Percentiles rank a stretch among this genome's conserved stretches.
Evolutionary conservation across 352 stramenopile genomes (phyloP).

Genomic region (Pilasporangium apinafurcum): DNA sequence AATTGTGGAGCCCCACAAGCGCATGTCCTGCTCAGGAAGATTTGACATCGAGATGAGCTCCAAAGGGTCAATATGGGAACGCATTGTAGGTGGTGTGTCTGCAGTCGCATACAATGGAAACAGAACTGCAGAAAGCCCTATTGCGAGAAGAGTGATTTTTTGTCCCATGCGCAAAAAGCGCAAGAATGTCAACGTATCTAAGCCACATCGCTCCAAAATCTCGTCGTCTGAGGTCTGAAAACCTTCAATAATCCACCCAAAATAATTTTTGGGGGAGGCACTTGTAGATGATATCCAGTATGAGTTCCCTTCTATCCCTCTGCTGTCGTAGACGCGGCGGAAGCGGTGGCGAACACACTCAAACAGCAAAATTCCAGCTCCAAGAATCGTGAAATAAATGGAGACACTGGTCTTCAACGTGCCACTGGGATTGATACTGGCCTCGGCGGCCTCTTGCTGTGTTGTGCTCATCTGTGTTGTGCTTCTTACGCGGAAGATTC

Average conservation of each 20-base stretch:
- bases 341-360: slow-evolving; percentile 50
- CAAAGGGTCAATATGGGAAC: slow-evolving; percentile 33
- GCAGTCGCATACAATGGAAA: slow-evolving; percentile 73
- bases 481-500: no score
- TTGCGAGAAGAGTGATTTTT: slow-evolving; percentile 54
- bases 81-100: slow-evolving; percentile 7
- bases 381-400: slow-evolving; percentile 62
- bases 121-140: slow-evolving; percentile 46
- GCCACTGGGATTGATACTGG: slow-evolving; percentile 56
- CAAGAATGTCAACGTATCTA: slow-evolving; percentile 73
- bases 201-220: slow-evolving; percentile 57
- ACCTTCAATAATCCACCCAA: slow-evolving; percentile 43
- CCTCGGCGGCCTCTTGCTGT: slow-evolving; percentile 35
- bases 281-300: slow-evolving; percentile 21
- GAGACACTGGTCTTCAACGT: slow-evolving; percentile 59
- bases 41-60: slow-evolving; percentile 75
- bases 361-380: slow-evolving; percentile 44
- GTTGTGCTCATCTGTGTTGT: slow-evolving; percentile 22
- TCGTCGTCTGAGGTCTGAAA: slow-evolving; percentile 54
- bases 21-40: slow-evolving; percentile 30
- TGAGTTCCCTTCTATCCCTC: slow-evolving; percentile 18
- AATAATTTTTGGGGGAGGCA: slow-evolving; percentile 7
- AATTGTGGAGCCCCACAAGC: slow-evolving; percentile 56
- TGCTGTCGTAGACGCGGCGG: slow-evolving; percentile 46
- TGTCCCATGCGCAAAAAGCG: slow-evolving; percentile 61